phyloP scores from a whole-genome alignment of 1,284 basidiomycete species.

The Leccinum subspadiceum region DNA sequence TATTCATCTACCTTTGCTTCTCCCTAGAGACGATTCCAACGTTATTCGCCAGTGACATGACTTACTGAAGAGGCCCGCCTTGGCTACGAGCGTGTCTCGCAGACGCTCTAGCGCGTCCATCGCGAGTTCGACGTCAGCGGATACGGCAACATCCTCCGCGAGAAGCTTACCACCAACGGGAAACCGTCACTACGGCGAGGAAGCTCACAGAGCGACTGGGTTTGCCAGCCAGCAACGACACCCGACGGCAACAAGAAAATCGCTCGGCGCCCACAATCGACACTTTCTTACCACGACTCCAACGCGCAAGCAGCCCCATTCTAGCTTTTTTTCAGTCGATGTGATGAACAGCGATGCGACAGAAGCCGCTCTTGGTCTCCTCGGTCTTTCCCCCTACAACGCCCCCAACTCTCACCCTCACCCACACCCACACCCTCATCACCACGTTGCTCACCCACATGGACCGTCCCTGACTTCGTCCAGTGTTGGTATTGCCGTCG shows the following conservation, averaged over 20 bases:
- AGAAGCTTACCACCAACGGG: background rate
- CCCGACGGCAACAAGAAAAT: conserved; percentile 21
- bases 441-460: conserved; percentile 27
- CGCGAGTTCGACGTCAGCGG: too few species aligned
- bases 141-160: too few species aligned
- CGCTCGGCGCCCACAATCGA: conserved; percentile 16
- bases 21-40: too few species aligned
- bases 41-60: too few species aligned
- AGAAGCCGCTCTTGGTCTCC: conserved; percentile 49
- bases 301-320: conserved; percentile 4
- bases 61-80: too few species aligned
- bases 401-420: conserved; percentile 27
- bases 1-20: too few species aligned
- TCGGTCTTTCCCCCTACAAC: conserved; percentile 41
- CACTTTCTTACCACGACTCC: conserved; percentile 12
- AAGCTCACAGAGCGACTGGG: conserved; percentile 5
- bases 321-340: conserved; percentile 26
- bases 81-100: too few species aligned
- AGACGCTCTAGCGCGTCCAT: too few species aligned
- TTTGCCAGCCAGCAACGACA: conserved; percentile 1
- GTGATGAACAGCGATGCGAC: conserved; percentile 53
- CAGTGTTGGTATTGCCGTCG: conserved; percentile 27
- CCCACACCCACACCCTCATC: conserved; percentile 20
- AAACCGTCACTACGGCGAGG: conserved; percentile 8
- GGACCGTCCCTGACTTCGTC: conserved; percentile 31